These are phyloP conservation scores for Amanita jacksonii DNA, from an alignment of 768 basidiomycete species.

Conservation along the genomic window DNA sequence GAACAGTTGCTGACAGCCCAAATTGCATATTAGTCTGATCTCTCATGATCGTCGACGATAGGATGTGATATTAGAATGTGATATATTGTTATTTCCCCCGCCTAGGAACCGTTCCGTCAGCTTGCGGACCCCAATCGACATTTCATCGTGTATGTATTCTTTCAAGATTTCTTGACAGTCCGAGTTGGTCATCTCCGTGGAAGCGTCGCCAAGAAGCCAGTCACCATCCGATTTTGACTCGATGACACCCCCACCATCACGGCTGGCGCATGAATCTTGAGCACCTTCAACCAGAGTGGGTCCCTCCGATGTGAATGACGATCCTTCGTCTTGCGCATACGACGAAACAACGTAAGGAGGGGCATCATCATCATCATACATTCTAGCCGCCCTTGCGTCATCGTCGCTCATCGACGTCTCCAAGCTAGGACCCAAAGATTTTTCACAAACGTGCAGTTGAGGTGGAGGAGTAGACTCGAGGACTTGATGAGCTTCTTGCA, in stretches of 20 bases:
- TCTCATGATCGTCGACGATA: too few species aligned
- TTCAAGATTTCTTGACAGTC: neutral
- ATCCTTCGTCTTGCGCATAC: neutral
- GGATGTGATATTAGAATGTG: neutral
- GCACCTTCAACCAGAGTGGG: neutral
- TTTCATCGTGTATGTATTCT: neutral
- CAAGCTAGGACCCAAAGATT: neutral
- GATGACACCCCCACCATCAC: neutral
- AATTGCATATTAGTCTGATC: too few species aligned
- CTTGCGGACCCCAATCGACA: neutral
- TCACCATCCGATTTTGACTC: neutral
- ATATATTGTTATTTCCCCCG: neutral
- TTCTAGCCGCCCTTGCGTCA: neutral
- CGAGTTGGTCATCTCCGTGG: neutral
- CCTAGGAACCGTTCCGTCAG: neutral
- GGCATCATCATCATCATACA: neutral
- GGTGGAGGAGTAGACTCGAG: neutral
- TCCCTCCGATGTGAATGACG: neutral
- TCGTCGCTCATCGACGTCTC: neutral
- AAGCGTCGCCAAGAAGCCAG: constrained; percentile 1
- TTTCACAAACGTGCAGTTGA: neutral
- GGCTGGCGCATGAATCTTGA: neutral
- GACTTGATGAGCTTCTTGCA: constrained; percentile 1
- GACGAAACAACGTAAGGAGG: neutral
- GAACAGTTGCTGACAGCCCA: too few species aligned